These are phyloP conservation scores for Pascua sp. DNA, from an alignment of 1,284 basidiomycete genomes.

Conservation along the genomic window DNA sequence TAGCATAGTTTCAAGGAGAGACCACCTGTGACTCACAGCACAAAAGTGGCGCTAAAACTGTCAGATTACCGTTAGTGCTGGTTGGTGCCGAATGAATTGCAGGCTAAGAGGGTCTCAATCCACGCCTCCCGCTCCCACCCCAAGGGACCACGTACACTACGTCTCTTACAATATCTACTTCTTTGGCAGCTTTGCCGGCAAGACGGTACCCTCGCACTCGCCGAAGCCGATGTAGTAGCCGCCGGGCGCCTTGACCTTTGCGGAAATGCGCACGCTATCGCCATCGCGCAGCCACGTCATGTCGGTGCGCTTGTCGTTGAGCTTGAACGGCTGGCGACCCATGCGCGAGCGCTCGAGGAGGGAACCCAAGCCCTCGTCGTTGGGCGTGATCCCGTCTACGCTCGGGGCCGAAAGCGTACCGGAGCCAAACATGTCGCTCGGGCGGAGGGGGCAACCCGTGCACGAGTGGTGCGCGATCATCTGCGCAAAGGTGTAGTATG, in stretches of 20 bases:
- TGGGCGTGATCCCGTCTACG: background rate
- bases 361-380: conserved; percentile 18
- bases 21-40: too few species aligned
- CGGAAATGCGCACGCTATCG: conserved; percentile 13
- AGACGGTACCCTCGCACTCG: conserved; percentile 19
- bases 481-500: conserved; percentile 23
- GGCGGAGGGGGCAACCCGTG: conserved; percentile 23
- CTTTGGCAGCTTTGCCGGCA: conserved; percentile 7
- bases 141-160: too few species aligned
- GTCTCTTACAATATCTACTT: background rate
- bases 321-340: conserved; percentile 14
- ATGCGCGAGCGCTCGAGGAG: conserved; percentile 20
- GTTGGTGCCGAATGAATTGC: too few species aligned
- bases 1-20: too few species aligned
- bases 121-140: too few species aligned
- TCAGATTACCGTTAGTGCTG: too few species aligned
- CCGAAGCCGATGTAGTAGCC: conserved; percentile 18
- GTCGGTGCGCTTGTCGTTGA: conserved; percentile 16
- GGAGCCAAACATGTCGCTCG: conserved; percentile 29
- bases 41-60: too few species aligned
- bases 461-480: conserved; percentile 31
- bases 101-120: too few species aligned
- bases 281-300: conserved; percentile 23
- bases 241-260: conserved; percentile 5
- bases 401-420: conserved; percentile 27